A percentile compares a stretch with the other conserved stretches of the same genome.
Conservation (phyloP, 83 land plant species). For the Thuja plicata region DNA sequence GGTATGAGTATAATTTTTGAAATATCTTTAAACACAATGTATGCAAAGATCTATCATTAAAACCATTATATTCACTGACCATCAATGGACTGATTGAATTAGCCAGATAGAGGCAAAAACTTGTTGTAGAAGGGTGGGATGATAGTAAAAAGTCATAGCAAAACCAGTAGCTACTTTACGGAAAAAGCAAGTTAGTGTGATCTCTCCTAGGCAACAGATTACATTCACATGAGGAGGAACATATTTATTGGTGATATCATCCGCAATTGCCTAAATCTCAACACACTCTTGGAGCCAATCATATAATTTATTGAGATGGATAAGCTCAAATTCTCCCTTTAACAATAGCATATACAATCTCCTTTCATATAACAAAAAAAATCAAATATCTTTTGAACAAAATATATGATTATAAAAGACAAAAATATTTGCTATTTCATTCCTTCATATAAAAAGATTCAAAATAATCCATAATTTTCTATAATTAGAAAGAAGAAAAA, state of each 20-base stretch:
- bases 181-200: neutral
- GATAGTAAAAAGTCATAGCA: slow-evolving; percentile 6
- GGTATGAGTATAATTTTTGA: neutral
- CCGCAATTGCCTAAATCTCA: neutral
- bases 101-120: neutral
- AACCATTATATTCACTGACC: neutral
- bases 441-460: too few relatives aligned
- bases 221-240: neutral
- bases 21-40: slow-evolving; percentile 10
- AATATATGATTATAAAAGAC: too few relatives aligned
- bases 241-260: slow-evolving; percentile 12
- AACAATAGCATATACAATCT: neutral
- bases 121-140: neutral
- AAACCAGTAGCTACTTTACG: neutral
- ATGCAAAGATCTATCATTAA: neutral
- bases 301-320: slow-evolving; percentile 15
- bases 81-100: neutral
- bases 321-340: neutral
- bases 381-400: too few relatives aligned
- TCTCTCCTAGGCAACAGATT: too few relatives aligned
- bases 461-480: too few relatives aligned
- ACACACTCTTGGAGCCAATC: slow-evolving; percentile 11
- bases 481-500: too few relatives aligned
- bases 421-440: too few relatives aligned
- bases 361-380: neutral